A percentile compares a stretch with the other conserved stretches of the same genome.
Conservation (phyloP, 768 basidiomycete species). For the Lactifluus hygrophoroides region DNA sequence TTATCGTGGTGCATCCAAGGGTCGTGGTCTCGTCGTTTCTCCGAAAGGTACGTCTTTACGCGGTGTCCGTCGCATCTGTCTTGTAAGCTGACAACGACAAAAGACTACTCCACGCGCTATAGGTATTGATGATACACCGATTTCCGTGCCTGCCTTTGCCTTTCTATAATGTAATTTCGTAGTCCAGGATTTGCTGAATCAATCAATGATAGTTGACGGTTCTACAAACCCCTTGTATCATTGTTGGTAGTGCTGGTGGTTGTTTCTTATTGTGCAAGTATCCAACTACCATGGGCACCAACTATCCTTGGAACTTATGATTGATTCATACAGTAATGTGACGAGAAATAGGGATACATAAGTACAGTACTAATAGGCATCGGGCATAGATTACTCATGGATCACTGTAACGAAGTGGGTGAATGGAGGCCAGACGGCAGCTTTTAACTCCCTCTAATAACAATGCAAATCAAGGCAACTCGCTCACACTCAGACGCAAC, state of each 20-base stretch:
- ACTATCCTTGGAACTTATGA: not conserved
- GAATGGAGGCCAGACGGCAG: too few species aligned
- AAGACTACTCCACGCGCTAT: slow-evolving; percentile 79
- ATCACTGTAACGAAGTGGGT: not conserved
- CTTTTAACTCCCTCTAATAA: not conserved
- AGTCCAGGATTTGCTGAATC: not conserved
- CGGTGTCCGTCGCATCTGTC: not conserved
- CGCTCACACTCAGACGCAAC: not conserved
- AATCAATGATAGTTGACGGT: not conserved
- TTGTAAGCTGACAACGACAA: not conserved
- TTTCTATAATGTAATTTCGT: not conserved
- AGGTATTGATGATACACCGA: slow-evolving; percentile 41
- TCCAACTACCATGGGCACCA: not conserved
- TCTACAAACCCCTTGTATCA: too few species aligned
- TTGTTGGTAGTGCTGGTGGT: too few species aligned
- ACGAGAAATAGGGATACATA: not conserved
- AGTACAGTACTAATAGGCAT: not conserved
- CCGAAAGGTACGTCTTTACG: slow-evolving; percentile 64
- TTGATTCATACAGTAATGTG: not conserved
- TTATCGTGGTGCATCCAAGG: slow-evolving; percentile 95
- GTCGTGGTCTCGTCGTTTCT: slow-evolving; percentile 94
- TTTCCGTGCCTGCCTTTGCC: not conserved
- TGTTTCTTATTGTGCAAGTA: not conserved
- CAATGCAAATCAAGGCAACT: not conserved
- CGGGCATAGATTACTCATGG: not conserved